Evolutionary conservation across 441 rosid genomes (phyloP), one percentile per base, ranked within the genome.

Genomic region (Gossypium gossypioides): DNA sequence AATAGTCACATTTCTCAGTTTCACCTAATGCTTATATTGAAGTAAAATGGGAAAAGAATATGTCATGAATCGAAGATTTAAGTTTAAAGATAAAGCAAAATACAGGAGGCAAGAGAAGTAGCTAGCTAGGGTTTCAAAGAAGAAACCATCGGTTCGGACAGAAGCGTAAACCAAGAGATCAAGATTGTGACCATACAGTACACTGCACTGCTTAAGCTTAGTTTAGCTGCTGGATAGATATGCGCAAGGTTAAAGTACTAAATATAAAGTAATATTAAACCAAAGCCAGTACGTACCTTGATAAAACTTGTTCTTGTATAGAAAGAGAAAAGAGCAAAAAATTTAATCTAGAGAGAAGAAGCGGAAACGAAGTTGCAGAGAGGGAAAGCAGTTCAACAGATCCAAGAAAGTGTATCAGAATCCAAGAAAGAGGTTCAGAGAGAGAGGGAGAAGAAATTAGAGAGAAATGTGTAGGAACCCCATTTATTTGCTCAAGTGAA

Each of bases 401-500:
- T 81, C 82, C 82, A 78, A 83, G 79, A 78, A 76, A 61, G 22
- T 19, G 59, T 9, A 12, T 59, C 21, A 63, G 75, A 84, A 70
- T 52, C 75, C 57, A 29, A 72, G 71, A 72, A 52, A 44, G 66
- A 59, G 32, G 61, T 59, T 55, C 13, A 19, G 51, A 71, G 54
- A 48, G 34, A 32, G 37, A 32, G 37, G 37, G 7, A 5, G 40
- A 6, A 34, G 40, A 6, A 34, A 34, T 34, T 74, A 61, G 80
- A 74, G 71, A 72, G 79, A 69, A 83, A 60, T 72, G 68, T 42
- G 62, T n/a, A 8, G 27, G 83, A 74, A 65, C 74, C 55, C 76
- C 86, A 84, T 86, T 87, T 90, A 87, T 83, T 81, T 83, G 82
- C 81, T 81, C 81, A 59, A 82, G 82, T 82, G 81, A 71, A 78